A percentile compares a stretch with the other conserved stretches of the same genome.
Conservation (phyloP, 2,329 filamentous ascomycete species). For the Trematosphaeria pertusa region DNA sequence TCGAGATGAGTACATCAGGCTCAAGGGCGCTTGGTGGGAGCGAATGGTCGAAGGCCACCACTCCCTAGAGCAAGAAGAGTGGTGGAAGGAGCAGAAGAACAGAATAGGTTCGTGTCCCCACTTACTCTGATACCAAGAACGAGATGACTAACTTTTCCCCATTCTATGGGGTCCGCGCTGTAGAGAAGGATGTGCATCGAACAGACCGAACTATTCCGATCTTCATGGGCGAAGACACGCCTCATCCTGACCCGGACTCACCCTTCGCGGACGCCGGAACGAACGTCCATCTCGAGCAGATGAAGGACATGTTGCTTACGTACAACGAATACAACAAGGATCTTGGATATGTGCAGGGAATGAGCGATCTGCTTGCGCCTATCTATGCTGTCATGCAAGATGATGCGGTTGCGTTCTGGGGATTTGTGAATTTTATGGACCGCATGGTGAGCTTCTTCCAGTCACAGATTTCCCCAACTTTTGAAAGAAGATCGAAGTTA, state of each 20-base stretch:
- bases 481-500: constrained; percentile 10
- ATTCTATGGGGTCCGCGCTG: constrained; percentile 60
- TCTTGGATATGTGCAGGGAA: constrained; percentile 96
- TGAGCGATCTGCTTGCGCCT: constrained; percentile 95
- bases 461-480: no score
- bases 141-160: constrained; percentile 55
- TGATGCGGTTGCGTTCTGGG: constrained; percentile 96
- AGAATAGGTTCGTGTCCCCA: constrained; percentile 77
- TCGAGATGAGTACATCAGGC: constrained; percentile 88
- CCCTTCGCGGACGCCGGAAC: constrained; percentile 93
- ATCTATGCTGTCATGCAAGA: constrained; percentile 98
- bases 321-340: constrained; percentile 98
- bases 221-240: constrained; percentile 94
- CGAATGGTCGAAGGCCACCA: constrained; percentile 82
- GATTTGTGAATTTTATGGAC: constrained; percentile 94
- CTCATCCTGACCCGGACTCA: constrained; percentile 93
- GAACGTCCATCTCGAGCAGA: constrained; percentile 96
- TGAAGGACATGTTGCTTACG: constrained; percentile 98
- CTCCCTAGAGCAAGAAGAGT: constrained; percentile 83
- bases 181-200: constrained; percentile 98
- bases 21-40: constrained; percentile 98
- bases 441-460: constrained; percentile 69
- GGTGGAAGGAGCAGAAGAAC: constrained; percentile 94
- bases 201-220: constrained; percentile 95
- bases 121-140: background rate